Evolutionary conservation across 2,329 filamentous ascomycete species (phyloP), one percentile per base, ranked within the genome.

Genomic region (Apiospora sp.): DNA sequence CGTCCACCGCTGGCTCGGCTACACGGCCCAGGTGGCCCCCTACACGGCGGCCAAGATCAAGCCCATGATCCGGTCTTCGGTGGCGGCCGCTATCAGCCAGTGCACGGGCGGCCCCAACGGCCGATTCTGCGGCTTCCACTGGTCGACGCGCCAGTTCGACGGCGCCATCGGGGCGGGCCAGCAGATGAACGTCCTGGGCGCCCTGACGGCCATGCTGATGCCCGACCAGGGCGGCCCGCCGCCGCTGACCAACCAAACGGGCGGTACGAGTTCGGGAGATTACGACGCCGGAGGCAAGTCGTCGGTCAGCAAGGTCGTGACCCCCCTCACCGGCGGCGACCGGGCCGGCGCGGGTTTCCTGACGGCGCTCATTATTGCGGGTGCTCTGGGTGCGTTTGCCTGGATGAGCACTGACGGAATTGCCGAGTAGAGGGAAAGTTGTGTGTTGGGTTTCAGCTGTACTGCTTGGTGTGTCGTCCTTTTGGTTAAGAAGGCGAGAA

Each of bases 61-160:
- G 72, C 87, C 90, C 0, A 86, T 89, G 44, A 84, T 94, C 8
- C 83, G 84, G 71, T 86, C 83, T 0, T 92, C 91, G 0, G 85
- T 92, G 7, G 73, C 84, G 71, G 91, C 87, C 0, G 92, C 91
- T 0, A 88, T 90, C 1, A 85, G 85, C 54, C 87, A 90, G 73
- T 94, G 92, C 80, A 89, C 87, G 0, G 90, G 89, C 10, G 91
- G 89, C 3, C 81, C 82, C 0, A 85, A 87, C 12, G 86, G 89
- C 13, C 86, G 87, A n/a, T 85, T 86, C 41, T 94, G 92, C 77
- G 90, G 91, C 14, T 89, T 92, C 75, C 87, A 87, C 76, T 94
- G 92, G 92, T 84, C 54, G 76, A 81, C 67, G 16, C 79, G 79
- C 48, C 30, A 34, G 12, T 81, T 78, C 61, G 78, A 83, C 75